phyloP scores from a whole-genome alignment of 2,329 filamentous ascomycete genomes.

The Parafenestella ontariensis region DNA sequence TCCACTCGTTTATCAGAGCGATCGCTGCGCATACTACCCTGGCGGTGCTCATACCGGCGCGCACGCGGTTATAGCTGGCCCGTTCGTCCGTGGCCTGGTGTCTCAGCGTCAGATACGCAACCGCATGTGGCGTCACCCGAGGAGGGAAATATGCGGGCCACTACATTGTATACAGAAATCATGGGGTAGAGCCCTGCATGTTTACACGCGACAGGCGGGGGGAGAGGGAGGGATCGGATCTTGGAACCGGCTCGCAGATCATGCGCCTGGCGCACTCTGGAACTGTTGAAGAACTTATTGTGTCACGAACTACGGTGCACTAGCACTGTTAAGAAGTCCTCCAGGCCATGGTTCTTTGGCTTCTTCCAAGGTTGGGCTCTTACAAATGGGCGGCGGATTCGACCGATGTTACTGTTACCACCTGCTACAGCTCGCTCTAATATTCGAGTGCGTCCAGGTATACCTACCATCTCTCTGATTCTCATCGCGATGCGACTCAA shows the following conservation, averaged over 20 bases:
- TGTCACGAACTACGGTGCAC: neutral
- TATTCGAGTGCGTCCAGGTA: too few relatives aligned
- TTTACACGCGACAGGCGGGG: constrained; percentile 8
- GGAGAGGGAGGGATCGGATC: constrained; percentile 12
- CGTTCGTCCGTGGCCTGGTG: constrained; percentile 7
- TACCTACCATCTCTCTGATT: neutral
- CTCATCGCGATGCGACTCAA: neutral
- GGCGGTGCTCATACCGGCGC: neutral
- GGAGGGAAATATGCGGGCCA: neutral
- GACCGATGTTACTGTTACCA: neutral
- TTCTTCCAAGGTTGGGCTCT: neutral
- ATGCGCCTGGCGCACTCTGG: neutral
- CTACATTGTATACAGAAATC: constrained; percentile 4
- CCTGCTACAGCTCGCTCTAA: too few relatives aligned
- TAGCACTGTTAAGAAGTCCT: neutral
- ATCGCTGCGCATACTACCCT: constrained; percentile 13
- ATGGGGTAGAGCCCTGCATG: constrained; percentile 5
- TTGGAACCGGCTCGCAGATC: constrained; percentile 10
- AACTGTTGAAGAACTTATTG: neutral
- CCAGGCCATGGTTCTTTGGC: neutral
- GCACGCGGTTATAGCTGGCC: neutral
- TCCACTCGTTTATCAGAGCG: constrained; percentile 31
- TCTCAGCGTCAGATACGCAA: constrained; percentile 1
- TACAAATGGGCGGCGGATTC: too few relatives aligned
- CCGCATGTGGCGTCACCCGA: constrained; percentile 4